Evolutionary conservation across 345 rosid genomes (phyloP), one percentile per base, ranked within the genome.

Genomic region (Citrus maxima): DNA sequence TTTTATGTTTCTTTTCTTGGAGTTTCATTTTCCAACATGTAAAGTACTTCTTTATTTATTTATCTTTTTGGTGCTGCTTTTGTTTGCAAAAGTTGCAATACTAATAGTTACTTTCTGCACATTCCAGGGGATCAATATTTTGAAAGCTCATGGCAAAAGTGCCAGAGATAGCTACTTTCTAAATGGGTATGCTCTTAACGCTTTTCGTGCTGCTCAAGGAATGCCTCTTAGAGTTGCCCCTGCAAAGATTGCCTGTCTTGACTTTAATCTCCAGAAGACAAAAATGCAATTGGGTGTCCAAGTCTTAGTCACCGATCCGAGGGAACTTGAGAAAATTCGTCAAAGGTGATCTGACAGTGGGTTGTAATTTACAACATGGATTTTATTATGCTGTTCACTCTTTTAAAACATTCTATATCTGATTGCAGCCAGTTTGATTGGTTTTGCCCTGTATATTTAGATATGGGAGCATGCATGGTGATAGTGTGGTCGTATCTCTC

Each of bases 191-290:
- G 99, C 99, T 34, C 87, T 97, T 76, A 90, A 93, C 74, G 88
- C 98, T 73, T 98, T 97, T 5, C 98, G 97, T 78, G 98, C 98
- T 83, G 98, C 99, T 51, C 99, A 94, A 86, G 99, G 99, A 80
- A 94, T 97, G 99, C 98, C 98, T 70, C 75, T 89, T 67, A 89
- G 90, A 84, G 99, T 97, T 76, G 85, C 95, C 66, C 92, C 98
- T 56, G 98, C 99, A 49, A 97, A 82, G 87, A 91, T 97, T 81
- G 99, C 99, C 12, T 93, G 97, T 84, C 98, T 97, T 62, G 99
- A 97, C 86, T 97, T 97, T 71, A 97, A 97, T 83, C 93, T 97
- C 75, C 98, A 97, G 88, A 97, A 90, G 86, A 93, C 97, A 68
- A 97, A 97, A 86, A 93, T 94, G 98, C 98, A 94, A 84, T 49